phyloP scores from a whole-genome alignment of 2,329 filamentous ascomycete species.

The Mycosphaerella sp. region DNA sequence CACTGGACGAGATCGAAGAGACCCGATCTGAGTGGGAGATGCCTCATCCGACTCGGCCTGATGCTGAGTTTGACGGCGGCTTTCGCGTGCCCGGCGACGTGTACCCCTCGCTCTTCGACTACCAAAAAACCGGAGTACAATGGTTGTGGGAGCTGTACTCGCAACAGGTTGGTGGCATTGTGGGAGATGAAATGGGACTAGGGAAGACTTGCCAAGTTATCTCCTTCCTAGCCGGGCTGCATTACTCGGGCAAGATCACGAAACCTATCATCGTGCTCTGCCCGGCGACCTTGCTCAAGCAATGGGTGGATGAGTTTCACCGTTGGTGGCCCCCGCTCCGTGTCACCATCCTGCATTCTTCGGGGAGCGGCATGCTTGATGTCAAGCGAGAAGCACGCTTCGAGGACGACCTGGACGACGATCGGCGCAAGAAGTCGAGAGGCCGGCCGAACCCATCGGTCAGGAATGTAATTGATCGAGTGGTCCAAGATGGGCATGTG shows the following conservation, averaged over 20 bases:
- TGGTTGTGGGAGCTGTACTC: conserved; percentile 92
- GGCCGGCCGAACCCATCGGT: conserved; percentile 62
- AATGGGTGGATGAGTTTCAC: conserved; percentile 99
- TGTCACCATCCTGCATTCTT: conserved; percentile 90
- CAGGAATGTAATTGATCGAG: conserved; percentile 72
- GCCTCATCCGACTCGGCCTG: conserved; percentile 74
- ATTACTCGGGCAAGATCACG: conserved; percentile 79
- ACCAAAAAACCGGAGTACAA: conserved; percentile 93
- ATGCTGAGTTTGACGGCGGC: conserved; percentile 66
- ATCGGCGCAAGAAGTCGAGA: conserved; percentile 23
- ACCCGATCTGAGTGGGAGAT: conserved; percentile 66
- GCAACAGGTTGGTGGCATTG: conserved; percentile 85
- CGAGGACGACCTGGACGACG: conserved; percentile 55
- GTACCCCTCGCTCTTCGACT: conserved; percentile 85
- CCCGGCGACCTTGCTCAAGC: conserved; percentile 87
- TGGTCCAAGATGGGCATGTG: conserved; percentile 79
- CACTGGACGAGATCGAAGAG: conserved; percentile 31
- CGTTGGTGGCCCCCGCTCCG: conserved; percentile 98
- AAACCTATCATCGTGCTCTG: conserved; percentile 88
- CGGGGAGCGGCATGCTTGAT: conserved; percentile 93
- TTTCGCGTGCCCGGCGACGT: conserved; percentile 87
- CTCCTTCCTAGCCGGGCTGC: conserved; percentile 79
- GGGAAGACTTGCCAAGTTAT: conserved; percentile 84
- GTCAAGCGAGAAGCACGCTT: conserved; percentile 54
- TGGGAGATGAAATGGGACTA: conserved; percentile 98